Base-by-base conservation (phyloP, 2,329 filamentous ascomycete species). In the Colletotrichum orbiculare region DNA sequence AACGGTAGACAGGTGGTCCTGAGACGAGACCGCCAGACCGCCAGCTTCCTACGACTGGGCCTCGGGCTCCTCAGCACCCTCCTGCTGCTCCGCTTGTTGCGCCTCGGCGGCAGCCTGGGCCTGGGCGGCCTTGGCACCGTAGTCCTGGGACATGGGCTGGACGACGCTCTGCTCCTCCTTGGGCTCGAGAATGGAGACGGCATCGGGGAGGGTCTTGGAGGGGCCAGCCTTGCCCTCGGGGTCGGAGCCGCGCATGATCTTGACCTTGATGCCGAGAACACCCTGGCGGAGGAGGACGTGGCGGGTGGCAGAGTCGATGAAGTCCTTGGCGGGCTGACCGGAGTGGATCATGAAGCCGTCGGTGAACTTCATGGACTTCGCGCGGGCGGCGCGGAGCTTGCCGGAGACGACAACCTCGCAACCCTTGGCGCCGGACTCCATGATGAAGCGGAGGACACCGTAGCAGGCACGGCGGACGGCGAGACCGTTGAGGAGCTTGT, bases 301-400 rank as follows among this genome's bases (percentile, higher is more conserved):
- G 77, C 96, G 96, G 79, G 96, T 98, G 76, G 96, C 96, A 78
- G 86, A 89, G 89, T 99, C 96, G 83, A 99, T 99, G 88, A 99
- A 99, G 87, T 99, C 96, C 86, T 96, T 95, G 79, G 95, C 96
- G 79, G 96, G 96, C 84, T 99, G 96, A 86, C 96, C 96, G 78
- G 96, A 99, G 93, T 99, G 96, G 86, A 99, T 99, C 96, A 99
- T 99, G 93, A 99, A 99, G 82, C 96, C 96, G 84, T 99, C 94
- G 84, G 96, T 99, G 91, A 99, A 99, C 91, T 99, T 99, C 96
- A 99, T 99, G 87, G 89, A 93, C 93, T 99, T 99, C 85, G 96
- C 96, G 88, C 96, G 94, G 78, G 96, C 96, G 82, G 96, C 96
- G 80, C 96, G 91, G 76, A 99, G 92, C 91, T 99, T 99, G 83